Conservation (phyloP, 2,329 filamentous ascomycete genomes). For the Fonsecaea erecta region DNA sequence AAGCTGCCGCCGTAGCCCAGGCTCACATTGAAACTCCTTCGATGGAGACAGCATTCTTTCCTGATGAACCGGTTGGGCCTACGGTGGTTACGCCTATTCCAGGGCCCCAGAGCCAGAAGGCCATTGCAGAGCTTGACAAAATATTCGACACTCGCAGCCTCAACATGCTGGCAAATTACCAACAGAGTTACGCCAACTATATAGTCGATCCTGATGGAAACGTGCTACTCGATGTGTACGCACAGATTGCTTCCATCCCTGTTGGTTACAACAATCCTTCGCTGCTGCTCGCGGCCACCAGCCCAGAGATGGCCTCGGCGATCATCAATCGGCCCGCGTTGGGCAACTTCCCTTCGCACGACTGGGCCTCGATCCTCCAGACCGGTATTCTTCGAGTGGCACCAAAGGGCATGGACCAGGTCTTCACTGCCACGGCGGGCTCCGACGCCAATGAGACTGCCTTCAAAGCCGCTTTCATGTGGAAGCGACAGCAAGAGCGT, state of each 20-base stretch:
- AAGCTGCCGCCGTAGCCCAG: constrained; percentile 30
- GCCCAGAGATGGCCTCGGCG: constrained; percentile 76
- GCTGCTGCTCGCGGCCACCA: constrained; percentile 70
- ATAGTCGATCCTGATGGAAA: constrained; percentile 58
- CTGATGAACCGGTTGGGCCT: constrained; percentile 63
- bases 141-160: constrained; percentile 85
- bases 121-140: constrained; percentile 71
- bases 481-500: constrained; percentile 78
- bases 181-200: constrained; percentile 78
- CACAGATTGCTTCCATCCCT: constrained; percentile 91
- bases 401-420: constrained; percentile 81
- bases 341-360: constrained; percentile 82
- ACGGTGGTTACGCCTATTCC: constrained; percentile 67
- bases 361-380: constrained; percentile 80
- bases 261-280: constrained; percentile 89
- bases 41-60: constrained; percentile 57
- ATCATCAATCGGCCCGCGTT: constrained; percentile 77
- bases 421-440: constrained; percentile 87
- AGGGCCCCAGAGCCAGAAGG: constrained; percentile 73
- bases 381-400: constrained; percentile 80
- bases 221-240: constrained; percentile 59
- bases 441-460: constrained; percentile 94
- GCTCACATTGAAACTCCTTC: constrained; percentile 20
- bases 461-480: constrained; percentile 96
- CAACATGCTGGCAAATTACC: constrained; percentile 81